Base-by-base conservation (phyloP, 305 asterid species). In the Ilex paraguariensis region DNA sequence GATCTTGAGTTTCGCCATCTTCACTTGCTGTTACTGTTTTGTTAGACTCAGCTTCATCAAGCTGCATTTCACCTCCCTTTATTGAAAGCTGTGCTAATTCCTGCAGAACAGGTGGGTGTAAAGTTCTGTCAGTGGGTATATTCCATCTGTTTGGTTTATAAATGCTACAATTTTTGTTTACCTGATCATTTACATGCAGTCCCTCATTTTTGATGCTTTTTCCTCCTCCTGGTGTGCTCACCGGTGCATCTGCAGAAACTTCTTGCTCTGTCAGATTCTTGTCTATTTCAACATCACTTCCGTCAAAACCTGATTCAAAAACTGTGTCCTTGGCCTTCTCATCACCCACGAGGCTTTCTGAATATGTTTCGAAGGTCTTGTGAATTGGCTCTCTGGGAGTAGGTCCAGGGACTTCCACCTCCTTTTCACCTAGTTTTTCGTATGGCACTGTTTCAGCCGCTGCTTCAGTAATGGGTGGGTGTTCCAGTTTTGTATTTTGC, bases 131-230 rank as follows among this genome's bases (percentile, higher is more conserved):
- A 2, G 17, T 28, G 45, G 17, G 54, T 48, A 3, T 31, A 11
- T 21, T 50, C 13, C 55, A 66, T 48, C 6, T 15, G 21, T 55
- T 30, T 0, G 31, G 46, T 44, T 10, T 5, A 1, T 56, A 14
- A 57, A 54, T 63, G 62, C 57, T 56, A 57, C 54, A 17, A 63
- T 13, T 61, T 10, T 31, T 46, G 44, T 71, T 57, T 69, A 82
- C 92, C 84, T 78, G 73, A 44, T 69, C 61, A 32, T 59, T 60
- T 63, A 56, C 59, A 6, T 77, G 74, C 61, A 36, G 55, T 68
- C 53, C 60, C 13, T 50, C 58, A 15, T 52, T 40, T 60, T 40
- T 36, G 5, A 12, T 39, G 46, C 61, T 39, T 12, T 49, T 49
- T 49, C 31, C 61, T 39, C 13, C 58, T 65, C 13, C 58, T 67